Evolutionary conservation across 1,284 basidiomycete species (phyloP).

Genomic region (Neolentinus lepideus): DNA sequence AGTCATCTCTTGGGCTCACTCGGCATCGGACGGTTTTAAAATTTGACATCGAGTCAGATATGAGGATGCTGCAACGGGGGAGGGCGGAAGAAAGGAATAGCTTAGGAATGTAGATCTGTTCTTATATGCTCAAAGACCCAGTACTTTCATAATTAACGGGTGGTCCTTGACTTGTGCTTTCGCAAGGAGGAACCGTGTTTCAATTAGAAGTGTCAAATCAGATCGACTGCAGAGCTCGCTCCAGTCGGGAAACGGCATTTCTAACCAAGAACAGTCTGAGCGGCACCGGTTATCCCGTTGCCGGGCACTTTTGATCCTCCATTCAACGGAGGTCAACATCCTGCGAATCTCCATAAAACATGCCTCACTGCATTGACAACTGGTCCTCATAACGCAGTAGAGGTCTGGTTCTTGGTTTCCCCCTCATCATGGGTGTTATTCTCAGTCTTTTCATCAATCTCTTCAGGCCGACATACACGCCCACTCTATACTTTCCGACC

Average conservation of each 20-base stretch:
- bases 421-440: slow-evolving; percentile 19
- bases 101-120: slow-evolving; percentile 5
- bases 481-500: slow-evolving; percentile 28
- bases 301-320: neutral
- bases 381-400: neutral
- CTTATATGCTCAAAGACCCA: neutral
- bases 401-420: neutral
- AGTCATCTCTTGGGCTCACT: slow-evolving; percentile 20
- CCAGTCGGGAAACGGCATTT: neutral
- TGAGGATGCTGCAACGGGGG: neutral
- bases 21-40: slow-evolving; percentile 42
- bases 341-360: neutral
- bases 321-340: neutral
- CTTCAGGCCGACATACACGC: slow-evolving; percentile 14
- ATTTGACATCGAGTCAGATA: slow-evolving; percentile 16
- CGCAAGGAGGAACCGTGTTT: neutral
- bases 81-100: neutral
- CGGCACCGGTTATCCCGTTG: neutral
- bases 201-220: neutral
- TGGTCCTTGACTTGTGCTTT: neutral
- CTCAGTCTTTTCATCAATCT: slow-evolving; percentile 15
- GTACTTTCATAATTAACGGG: too few relatives aligned
- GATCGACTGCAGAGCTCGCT: neutral
- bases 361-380: neutral
- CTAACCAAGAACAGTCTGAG: neutral